Percentiles rank a stretch among this genome's conserved stretches.
These are phyloP conservation scores for Podila epigama DNA, from an alignment of 192 early-diverging fungal genomes.

Conservation along the genomic window DNA sequence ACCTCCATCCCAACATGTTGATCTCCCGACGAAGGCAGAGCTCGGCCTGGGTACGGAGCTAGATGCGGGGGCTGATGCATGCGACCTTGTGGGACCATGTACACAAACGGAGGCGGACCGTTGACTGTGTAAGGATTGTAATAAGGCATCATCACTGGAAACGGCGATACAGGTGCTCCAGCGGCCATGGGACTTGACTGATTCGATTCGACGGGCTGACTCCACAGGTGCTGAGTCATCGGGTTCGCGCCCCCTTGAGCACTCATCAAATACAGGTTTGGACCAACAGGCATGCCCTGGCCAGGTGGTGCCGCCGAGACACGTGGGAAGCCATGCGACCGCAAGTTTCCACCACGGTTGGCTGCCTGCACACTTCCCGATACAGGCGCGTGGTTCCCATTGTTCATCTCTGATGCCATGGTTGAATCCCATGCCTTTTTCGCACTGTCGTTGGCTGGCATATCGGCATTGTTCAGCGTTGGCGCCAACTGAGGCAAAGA, in stretches of 20 bases:
- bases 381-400: no score
- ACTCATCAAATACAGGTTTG: conserved; percentile 11
- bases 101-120: conserved; percentile 10
- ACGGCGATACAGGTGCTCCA: conserved; percentile 9
- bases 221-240: conserved; percentile 18
- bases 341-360: no score
- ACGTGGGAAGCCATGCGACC: background rate
- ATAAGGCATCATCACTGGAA: conserved; percentile 15
- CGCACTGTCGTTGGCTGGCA: background rate
- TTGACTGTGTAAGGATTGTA: conserved; percentile 19
- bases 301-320: background rate
- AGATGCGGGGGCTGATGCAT: conserved; percentile 21
- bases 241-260: background rate
- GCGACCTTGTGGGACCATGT: background rate
- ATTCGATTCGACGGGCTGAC: background rate
- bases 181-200: conserved; percentile 1
- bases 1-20: no score
- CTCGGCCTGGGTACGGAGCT: conserved; percentile 16
- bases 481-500: background rate
- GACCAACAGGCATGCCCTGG: background rate
- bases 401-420: background rate
- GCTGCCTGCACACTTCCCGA: no score
- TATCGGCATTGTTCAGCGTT: background rate
- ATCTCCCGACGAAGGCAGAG: no score
- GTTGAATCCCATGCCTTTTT: conserved; percentile 34